Conservation (phyloP, 2,329 filamentous ascomycete species). For the Sclerotiophoma versabilis region DNA sequence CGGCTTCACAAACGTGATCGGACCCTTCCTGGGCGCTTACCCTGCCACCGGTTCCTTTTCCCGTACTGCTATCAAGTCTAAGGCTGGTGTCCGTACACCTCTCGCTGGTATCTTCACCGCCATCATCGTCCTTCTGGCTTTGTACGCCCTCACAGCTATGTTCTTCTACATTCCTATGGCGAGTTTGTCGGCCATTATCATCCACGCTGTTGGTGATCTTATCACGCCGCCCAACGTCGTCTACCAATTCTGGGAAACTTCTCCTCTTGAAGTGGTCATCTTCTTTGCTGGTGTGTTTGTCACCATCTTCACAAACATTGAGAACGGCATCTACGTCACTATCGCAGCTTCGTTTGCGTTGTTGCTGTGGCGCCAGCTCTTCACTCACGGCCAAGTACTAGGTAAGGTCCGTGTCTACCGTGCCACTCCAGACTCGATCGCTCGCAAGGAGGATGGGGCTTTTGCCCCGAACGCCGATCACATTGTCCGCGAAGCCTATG, state of each 20-base stretch:
- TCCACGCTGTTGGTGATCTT: constrained; percentile 92
- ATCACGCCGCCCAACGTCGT: constrained; percentile 91
- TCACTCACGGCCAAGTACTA: constrained; percentile 78
- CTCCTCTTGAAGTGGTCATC: constrained; percentile 86
- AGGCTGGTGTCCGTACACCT: constrained; percentile 91
- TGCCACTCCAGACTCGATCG: constrained; percentile 77
- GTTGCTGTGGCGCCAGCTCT: constrained; percentile 82
- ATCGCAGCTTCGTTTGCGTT: constrained; percentile 78
- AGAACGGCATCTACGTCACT: constrained; percentile 90
- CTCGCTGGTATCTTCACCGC: constrained; percentile 91
- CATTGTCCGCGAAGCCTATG: constrained; percentile 38
- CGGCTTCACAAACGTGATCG: constrained; percentile 86
- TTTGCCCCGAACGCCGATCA: constrained; percentile 17
- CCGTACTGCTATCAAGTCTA: constrained; percentile 95
- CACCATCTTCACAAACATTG: constrained; percentile 86
- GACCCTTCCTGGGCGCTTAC: constrained; percentile 89
- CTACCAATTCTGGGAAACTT: constrained; percentile 95
- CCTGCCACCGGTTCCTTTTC: constrained; percentile 96
- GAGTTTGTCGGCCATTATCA: constrained; percentile 85
- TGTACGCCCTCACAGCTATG: constrained; percentile 85
- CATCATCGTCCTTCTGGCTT: constrained; percentile 82
- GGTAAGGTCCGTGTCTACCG: constrained; percentile 85
- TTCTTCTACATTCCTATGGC: constrained; percentile 95
- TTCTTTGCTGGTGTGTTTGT: constrained; percentile 90
- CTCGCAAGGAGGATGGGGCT: constrained; percentile 46